Base-by-base conservation (phyloP, 2,329 filamentous ascomycete species). In the Chaetothyriales sp. region DNA sequence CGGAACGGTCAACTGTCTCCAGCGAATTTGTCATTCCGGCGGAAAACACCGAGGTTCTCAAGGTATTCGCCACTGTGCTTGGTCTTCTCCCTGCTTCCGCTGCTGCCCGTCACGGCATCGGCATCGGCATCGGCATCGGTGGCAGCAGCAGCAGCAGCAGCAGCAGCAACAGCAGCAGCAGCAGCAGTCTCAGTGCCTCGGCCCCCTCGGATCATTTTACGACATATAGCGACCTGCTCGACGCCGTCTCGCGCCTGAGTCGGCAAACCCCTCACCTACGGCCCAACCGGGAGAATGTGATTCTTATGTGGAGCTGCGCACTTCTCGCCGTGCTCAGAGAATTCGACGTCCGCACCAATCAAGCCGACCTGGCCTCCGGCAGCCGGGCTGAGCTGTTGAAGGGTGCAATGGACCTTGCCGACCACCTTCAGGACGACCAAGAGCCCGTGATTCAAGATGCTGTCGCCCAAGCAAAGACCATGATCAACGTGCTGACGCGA, bases 1-100 rank as follows among this genome's bases (percentile, higher is more conserved):
- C 59, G 9, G 54, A 59, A 9, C 33, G 33, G 13, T 15, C 33
- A 15, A 40, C 15, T 15, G 33, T 40, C 33, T 40, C 13, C 10
- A 15, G 10, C 13, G 33, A 40, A 40, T 40, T 40, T 40, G 13
- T 40, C 33, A 40, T 40, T 40, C 33, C 33, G 33, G 20, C 46
- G 9, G 46, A 51, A 9, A 48, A 37, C 19, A 18, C 44, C 22
- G 22, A 37, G 8, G 18, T 47, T 8, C 22, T 29, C 15, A 46
- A 28, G 18, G 37, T 51, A 19, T n/a, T 18, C 18, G 13, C 22
- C 5, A 50, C 52, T 9, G 43, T n/a, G 18, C 18, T 18, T 19
- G 20, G 18, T 18, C 44, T 52, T 22, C 49, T 46, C 46, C 40
- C 51, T 6, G 49, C 49, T 2, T 47, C 51, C 20, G n/a, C 45